Evolutionary conservation across 2,329 filamentous ascomycete genomes (phyloP).

Genomic region (Alternaria arbusti): DNA sequence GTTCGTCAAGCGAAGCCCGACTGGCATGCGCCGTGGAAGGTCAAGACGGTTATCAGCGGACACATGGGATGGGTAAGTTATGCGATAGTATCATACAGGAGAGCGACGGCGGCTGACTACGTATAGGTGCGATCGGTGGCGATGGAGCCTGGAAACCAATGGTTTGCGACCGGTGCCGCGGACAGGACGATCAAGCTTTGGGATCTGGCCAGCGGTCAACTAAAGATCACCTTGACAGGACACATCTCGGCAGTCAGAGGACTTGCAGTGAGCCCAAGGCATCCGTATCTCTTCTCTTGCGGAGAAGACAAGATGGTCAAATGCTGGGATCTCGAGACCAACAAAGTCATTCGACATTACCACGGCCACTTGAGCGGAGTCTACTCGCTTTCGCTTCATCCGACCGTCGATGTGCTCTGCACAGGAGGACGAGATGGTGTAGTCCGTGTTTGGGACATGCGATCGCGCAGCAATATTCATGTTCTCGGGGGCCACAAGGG

Average conservation of each 20-base stretch:
- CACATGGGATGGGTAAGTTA: slow-evolving; percentile 85
- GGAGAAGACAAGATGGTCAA: slow-evolving; percentile 99
- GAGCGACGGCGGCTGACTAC: background rate
- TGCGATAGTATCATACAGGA: background rate
- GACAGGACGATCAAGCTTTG: slow-evolving; percentile 95
- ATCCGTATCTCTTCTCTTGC: slow-evolving; percentile 97
- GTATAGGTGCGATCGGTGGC: slow-evolving; percentile 77
- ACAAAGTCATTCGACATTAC: slow-evolving; percentile 86
- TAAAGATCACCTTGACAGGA: slow-evolving; percentile 40
- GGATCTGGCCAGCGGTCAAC: slow-evolving; percentile 82
- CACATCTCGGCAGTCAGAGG: slow-evolving; percentile 57
- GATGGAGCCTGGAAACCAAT: slow-evolving; percentile 95
- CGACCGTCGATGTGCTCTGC: slow-evolving; percentile 90
- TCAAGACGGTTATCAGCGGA: slow-evolving; percentile 96
- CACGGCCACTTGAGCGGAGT: slow-evolving; percentile 96
- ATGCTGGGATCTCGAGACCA: slow-evolving; percentile 99
- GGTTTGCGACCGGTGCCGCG: slow-evolving; percentile 95
- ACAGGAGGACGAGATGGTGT: slow-evolving; percentile 95
- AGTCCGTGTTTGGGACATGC: slow-evolving; percentile 95
- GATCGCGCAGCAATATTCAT: slow-evolving; percentile 93
- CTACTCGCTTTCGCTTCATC: slow-evolving; percentile 91
- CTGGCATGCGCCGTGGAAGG: slow-evolving; percentile 98
- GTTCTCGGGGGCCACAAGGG: slow-evolving; percentile 89
- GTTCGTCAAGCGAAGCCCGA: slow-evolving; percentile 78
- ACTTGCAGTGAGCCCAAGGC: slow-evolving; percentile 87